phyloP scores from a whole-genome alignment of 2,329 filamentous ascomycete species.

The Ophiognomonia clavigignenti-juglandacearum region DNA sequence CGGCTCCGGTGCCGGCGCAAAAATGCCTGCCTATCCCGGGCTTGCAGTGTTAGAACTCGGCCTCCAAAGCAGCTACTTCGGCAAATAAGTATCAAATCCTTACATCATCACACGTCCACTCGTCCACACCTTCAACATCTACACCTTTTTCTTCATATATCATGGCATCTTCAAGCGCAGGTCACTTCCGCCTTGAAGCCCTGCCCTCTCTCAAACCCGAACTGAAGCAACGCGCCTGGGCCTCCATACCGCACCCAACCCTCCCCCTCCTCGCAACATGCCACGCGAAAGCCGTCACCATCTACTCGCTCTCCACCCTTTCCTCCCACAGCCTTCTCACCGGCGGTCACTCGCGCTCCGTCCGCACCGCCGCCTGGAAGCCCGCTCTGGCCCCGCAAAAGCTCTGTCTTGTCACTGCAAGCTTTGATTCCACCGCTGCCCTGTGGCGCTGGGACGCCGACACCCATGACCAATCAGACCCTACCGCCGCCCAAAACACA shows the following conservation, averaged over 20 bases:
- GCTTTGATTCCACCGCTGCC: constrained; percentile 89
- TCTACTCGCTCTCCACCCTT: constrained; percentile 83
- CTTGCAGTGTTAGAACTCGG: no score
- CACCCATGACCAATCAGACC: constrained; percentile 21
- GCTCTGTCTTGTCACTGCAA: constrained; percentile 82
- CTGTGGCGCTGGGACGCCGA: constrained; percentile 67
- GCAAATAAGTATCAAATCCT: no score
- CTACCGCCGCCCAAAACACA: constrained; percentile 15
- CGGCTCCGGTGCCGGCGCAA: no score
- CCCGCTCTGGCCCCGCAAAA: constrained; percentile 57
- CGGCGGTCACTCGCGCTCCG: constrained; percentile 84
- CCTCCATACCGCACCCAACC: constrained; percentile 76
- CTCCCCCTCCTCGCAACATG: constrained; percentile 86
- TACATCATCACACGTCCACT: not conserved
- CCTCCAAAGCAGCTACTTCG: no score
- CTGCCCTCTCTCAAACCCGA: constrained; percentile 50
- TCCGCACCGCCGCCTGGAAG: constrained; percentile 87
- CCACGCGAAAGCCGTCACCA: constrained; percentile 78
- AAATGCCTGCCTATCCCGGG: no score
- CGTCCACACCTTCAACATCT: no score
- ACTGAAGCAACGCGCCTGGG: constrained; percentile 74
- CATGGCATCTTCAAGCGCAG: constrained; percentile 28
- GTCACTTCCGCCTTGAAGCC: constrained; percentile 22
- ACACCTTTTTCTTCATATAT: not conserved
- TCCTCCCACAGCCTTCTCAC: constrained; percentile 73